Percentiles rank a stretch among this genome's conserved stretches.
phyloP scores from a whole-genome alignment of 345 rosid genomes.

The Aethionema arabicum region DNA sequence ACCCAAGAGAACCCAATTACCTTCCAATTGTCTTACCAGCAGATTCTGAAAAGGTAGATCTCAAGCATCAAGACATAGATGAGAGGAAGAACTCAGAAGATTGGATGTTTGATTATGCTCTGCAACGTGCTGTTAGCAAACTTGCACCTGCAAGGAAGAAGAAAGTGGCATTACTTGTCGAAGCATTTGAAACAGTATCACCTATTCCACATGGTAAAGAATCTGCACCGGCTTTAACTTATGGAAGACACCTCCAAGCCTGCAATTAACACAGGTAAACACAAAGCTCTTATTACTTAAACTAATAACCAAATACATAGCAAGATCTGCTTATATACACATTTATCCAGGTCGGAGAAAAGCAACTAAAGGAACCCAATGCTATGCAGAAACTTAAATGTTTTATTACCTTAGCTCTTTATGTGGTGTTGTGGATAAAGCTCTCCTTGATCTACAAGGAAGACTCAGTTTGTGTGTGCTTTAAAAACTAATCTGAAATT shows the following conservation, averaged over 20 bases:
- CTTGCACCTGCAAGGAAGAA: slow-evolving; percentile 76
- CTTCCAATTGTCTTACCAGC: slow-evolving; percentile 56
- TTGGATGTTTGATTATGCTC: slow-evolving; percentile 93
- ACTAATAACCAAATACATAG: not conserved
- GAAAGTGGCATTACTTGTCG: slow-evolving; percentile 89
- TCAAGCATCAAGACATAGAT: slow-evolving; percentile 68
- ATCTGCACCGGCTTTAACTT: slow-evolving; percentile 44
- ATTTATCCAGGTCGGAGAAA: slow-evolving; percentile 1
- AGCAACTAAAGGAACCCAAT: slow-evolving; percentile 12
- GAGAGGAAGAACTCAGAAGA: slow-evolving; percentile 81
- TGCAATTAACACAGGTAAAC: slow-evolving; percentile 50
- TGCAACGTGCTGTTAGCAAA: slow-evolving; percentile 68
- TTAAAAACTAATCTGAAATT: slow-evolving; percentile 20
- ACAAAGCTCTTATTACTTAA: slow-evolving; percentile 1
- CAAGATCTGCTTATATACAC: slow-evolving; percentile 17
- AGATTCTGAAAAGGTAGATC: slow-evolving; percentile 69
- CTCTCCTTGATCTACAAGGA: slow-evolving; percentile 16
- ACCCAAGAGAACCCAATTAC: slow-evolving; percentile 81
- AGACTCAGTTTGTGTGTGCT: slow-evolving; percentile 26
- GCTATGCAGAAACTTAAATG: slow-evolving; percentile 17
- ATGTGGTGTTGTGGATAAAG: slow-evolving; percentile 27
- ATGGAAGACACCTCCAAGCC: slow-evolving; percentile 62
- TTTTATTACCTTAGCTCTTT: slow-evolving; percentile 16
- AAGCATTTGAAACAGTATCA: slow-evolving; percentile 81
- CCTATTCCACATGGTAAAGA: slow-evolving; percentile 50